Percentiles rank a stretch among this genome's conserved stretches.
phyloP scores from a whole-genome alignment of 352 stramenopile species.

The Phytophthora idaei region DNA sequence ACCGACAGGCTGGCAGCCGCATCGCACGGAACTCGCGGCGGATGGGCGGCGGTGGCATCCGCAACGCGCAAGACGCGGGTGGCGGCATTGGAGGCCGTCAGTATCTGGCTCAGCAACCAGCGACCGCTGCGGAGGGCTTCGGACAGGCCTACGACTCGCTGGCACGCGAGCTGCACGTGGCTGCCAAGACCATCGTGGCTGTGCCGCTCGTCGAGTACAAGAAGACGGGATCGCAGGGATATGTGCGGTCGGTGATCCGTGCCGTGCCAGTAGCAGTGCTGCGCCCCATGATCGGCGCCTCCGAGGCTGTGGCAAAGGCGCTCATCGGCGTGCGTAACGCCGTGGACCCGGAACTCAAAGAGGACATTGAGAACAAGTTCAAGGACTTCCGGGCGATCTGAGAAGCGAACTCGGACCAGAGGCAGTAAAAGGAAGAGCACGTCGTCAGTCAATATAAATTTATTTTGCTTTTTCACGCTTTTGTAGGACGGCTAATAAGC shows the following conservation, averaged over 20 bases:
- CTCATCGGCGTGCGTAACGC: constrained; percentile 88
- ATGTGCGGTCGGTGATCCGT: constrained; percentile 89
- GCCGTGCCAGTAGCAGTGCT: constrained; percentile 85
- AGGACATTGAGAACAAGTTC: constrained; percentile 93
- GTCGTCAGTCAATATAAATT: constrained; percentile 15
- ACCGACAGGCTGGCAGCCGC: constrained; percentile 75
- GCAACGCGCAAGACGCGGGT: constrained; percentile 67
- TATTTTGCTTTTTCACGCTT: constrained; percentile 10
- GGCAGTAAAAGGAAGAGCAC: not conserved
- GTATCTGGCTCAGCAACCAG: constrained; percentile 83
- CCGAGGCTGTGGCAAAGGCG: constrained; percentile 84
- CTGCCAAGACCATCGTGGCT: constrained; percentile 88
- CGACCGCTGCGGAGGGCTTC: constrained; percentile 80
- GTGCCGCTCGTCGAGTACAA: constrained; percentile 92
- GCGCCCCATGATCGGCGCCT: constrained; percentile 88
- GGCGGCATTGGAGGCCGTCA: constrained; percentile 81
- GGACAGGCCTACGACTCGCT: constrained; percentile 88
- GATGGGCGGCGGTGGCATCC: constrained; percentile 80
- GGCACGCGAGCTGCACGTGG: constrained; percentile 81
- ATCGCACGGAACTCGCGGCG: constrained; percentile 82
- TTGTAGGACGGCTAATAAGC: not conserved
- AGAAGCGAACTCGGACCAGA: constrained; percentile 6
- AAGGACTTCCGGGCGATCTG: constrained; percentile 79
- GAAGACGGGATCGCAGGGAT: constrained; percentile 89
- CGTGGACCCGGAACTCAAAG: constrained; percentile 88